Conservation (phyloP, 305 asterid species). For the Coffea humblotiana region DNA sequence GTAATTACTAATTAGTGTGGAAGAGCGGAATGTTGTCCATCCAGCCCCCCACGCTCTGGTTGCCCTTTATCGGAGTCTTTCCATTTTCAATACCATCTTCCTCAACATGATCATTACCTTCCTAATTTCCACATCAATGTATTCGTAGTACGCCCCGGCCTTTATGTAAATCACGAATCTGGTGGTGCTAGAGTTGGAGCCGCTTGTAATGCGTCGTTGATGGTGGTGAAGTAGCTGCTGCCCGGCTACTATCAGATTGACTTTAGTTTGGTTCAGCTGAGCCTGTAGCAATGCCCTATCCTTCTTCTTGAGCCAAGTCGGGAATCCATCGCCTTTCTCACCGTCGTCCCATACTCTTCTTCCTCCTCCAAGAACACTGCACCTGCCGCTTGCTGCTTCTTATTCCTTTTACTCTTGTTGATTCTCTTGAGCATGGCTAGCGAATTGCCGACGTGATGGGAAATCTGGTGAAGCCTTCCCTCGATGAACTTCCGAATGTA, state of each 20-base stretch:
- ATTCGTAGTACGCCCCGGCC: slow-evolving; percentile 77
- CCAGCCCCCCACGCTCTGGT: slow-evolving; percentile 82
- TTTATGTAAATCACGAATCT: slow-evolving; percentile 82
- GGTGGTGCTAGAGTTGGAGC: slow-evolving; percentile 65
- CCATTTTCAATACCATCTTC: slow-evolving; percentile 99
- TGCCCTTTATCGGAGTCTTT: slow-evolving; percentile 75
- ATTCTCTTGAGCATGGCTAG: slow-evolving; percentile 72
- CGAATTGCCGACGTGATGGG: slow-evolving; percentile 78
- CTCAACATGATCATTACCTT: slow-evolving; percentile 54
- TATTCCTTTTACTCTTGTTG: slow-evolving; percentile 26
- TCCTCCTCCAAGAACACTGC: slow-evolving; percentile 15
- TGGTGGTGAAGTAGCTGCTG: slow-evolving; percentile 70
- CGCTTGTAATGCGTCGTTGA: slow-evolving; percentile 54
- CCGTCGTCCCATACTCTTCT: slow-evolving; percentile 31
- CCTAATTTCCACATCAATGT: slow-evolving; percentile 53
- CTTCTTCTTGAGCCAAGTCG: slow-evolving; percentile 56
- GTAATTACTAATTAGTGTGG: slow-evolving; percentile 74
- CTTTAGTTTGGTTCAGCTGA: slow-evolving; percentile 34
- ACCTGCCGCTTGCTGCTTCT: background rate
- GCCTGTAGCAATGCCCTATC: slow-evolving; percentile 68
- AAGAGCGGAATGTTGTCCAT: slow-evolving; percentile 91
- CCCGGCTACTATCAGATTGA: slow-evolving; percentile 68
- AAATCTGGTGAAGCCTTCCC: slow-evolving; percentile 47
- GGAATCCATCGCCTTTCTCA: slow-evolving; percentile 42
- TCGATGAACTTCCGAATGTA: slow-evolving; percentile 22